Evolutionary conservation across 768 basidiomycete genomes (phyloP).

Genomic region (Paxillus ammoniavirescens): DNA sequence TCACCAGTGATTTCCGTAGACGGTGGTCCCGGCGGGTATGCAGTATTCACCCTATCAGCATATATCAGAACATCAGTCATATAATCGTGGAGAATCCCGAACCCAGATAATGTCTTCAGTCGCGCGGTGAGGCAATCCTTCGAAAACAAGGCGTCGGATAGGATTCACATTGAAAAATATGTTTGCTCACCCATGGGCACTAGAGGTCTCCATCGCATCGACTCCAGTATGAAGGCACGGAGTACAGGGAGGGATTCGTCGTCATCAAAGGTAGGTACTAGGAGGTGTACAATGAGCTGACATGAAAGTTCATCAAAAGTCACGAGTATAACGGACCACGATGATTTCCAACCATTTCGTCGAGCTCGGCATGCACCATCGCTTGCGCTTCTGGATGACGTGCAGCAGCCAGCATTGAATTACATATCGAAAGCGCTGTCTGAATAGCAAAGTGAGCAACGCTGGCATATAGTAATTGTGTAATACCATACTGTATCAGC

Average conservation of each 20-base stretch:
- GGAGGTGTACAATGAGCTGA: neutral
- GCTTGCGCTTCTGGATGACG: slow-evolving; percentile 47
- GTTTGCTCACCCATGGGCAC: slow-evolving; percentile 17
- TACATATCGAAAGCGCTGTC: slow-evolving; percentile 50
- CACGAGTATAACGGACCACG: neutral
- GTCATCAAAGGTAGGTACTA: slow-evolving; percentile 38
- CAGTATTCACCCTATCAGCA: slow-evolving; percentile 8
- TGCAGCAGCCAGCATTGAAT: slow-evolving; percentile 47
- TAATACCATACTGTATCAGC: slow-evolving; percentile 42
- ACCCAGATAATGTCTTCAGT: slow-evolving; percentile 20
- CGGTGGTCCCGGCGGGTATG: slow-evolving; percentile 18
- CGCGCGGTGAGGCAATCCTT: slow-evolving; percentile 12
- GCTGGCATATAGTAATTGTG: neutral
- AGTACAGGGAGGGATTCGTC: slow-evolving; percentile 27
- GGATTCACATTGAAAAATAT: neutral
- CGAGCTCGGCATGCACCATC: slow-evolving; percentile 52
- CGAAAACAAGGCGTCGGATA: neutral
- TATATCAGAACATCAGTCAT: neutral
- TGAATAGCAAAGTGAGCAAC: slow-evolving; percentile 1
- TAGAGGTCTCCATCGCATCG: slow-evolving; percentile 34
- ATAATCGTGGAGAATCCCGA: neutral
- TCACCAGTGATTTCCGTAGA: slow-evolving; percentile 19
- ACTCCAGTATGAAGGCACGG: slow-evolving; percentile 34
- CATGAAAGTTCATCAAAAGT: neutral
- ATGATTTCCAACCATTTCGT: slow-evolving; percentile 42